These are phyloP conservation scores for Diaporthe capsici DNA, from an alignment of 2,329 filamentous ascomycete species.

Conservation along the genomic window DNA sequence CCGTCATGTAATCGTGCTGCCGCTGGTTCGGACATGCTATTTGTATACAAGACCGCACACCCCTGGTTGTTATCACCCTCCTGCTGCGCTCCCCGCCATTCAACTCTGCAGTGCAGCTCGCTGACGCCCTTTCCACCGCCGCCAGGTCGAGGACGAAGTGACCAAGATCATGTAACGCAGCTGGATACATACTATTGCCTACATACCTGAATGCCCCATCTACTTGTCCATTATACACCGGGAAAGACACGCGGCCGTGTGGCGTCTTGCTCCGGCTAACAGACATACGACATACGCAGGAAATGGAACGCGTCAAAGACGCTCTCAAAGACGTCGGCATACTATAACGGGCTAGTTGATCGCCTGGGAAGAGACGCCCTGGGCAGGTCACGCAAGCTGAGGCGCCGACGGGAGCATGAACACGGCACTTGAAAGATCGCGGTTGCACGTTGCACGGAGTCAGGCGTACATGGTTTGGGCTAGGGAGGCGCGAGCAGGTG, in stretches of 20 bases:
- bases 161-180: constrained; percentile 85
- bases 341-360: constrained; percentile 18
- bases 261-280: constrained; percentile 39
- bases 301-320: constrained; percentile 58
- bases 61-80: not conserved
- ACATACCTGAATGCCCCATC: not conserved
- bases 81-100: constrained; percentile 19
- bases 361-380: not conserved
- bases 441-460: constrained; percentile 28
- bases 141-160: constrained; percentile 89
- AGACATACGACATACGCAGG: constrained; percentile 53
- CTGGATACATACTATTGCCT: constrained; percentile 42
- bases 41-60: not conserved
- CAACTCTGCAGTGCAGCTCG: constrained; percentile 49
- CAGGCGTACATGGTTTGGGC: constrained; percentile 19
- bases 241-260: constrained; percentile 17
- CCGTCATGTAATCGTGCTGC: not conserved
- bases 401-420: constrained; percentile 13
- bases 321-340: constrained; percentile 40
- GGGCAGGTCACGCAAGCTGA: not conserved
- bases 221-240: constrained; percentile 35
- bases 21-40: constrained; percentile 13
- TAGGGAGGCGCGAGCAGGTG: not conserved
- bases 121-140: constrained; percentile 64
- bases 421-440: not conserved